Percentiles rank a stretch among this genome's conserved stretches.
Conservation (phyloP, 2,329 filamentous ascomycete species). For the Fusarium concolor region DNA sequence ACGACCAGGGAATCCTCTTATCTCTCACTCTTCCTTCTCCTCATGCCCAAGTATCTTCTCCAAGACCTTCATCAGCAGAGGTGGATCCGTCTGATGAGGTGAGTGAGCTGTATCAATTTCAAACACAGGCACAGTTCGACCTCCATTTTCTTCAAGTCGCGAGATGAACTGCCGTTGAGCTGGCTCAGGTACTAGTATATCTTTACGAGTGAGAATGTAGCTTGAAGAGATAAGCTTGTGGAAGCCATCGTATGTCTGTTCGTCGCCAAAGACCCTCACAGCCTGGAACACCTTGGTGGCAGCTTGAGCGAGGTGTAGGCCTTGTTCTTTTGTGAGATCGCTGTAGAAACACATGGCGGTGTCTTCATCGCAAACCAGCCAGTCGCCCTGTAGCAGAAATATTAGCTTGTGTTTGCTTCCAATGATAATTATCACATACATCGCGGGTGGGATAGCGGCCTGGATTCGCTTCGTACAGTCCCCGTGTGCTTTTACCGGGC, state of each 20-base stretch:
- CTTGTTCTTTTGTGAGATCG: slow-evolving; percentile 1
- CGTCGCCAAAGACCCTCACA: not conserved
- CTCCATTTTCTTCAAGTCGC: slow-evolving; percentile 4
- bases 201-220: slow-evolving; percentile 3
- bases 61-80: not conserved
- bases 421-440: not conserved
- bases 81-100: slow-evolving; percentile 2
- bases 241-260: slow-evolving; percentile 12
- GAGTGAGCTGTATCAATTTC: slow-evolving; percentile 18
- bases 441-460: not conserved
- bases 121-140: not conserved
- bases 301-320: not conserved
- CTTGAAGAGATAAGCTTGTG: slow-evolving; percentile 4
- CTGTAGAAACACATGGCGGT: slow-evolving; percentile 24
- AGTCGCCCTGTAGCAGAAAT: not conserved
- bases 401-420: rapidly evolving
- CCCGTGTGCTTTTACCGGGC: not conserved
- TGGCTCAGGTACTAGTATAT: not conserved
- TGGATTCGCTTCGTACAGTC: slow-evolving; percentile 1
- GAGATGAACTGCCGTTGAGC: slow-evolving; percentile 4
- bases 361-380: slow-evolving; percentile 14
- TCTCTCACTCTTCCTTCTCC: not conserved
- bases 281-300: slow-evolving; percentile 3
- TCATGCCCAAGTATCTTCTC: not conserved
- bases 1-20: no score